Evolutionary conservation across 495 filamentous ascomycete species (phyloP).

Genomic region (Penicillium chermesinum): DNA sequence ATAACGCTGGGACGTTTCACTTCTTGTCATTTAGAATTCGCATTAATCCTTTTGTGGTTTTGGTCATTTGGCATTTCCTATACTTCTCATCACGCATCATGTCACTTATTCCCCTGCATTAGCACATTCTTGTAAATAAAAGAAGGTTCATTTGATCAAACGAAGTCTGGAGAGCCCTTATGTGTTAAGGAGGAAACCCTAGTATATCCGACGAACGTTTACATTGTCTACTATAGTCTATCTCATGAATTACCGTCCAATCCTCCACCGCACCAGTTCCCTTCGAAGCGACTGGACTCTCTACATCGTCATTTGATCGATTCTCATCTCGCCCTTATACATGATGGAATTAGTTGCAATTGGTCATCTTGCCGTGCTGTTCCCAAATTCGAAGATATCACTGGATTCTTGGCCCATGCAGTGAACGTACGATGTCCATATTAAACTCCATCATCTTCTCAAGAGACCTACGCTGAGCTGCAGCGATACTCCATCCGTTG

Average conservation of each 20-base stretch:
- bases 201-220: constrained; percentile 19
- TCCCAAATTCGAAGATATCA: constrained; percentile 19
- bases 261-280: constrained; percentile 25
- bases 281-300: constrained; percentile 23
- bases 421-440: constrained; percentile 19
- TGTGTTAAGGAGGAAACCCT: constrained; percentile 11
- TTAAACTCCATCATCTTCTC: constrained; percentile 21
- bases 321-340: constrained; percentile 18
- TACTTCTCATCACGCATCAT: background rate
- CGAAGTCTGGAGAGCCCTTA: no score
- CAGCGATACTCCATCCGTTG: constrained; percentile 13
- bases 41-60: constrained; percentile 4
- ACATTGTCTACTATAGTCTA: constrained; percentile 26
- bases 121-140: background rate
- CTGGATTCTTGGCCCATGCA: constrained; percentile 25
- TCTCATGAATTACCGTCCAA: constrained; percentile 21
- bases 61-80: constrained; percentile 1
- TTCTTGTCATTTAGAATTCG: background rate
- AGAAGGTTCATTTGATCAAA: background rate
- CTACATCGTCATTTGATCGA: constrained; percentile 27
- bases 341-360: constrained; percentile 23
- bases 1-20: background rate
- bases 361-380: constrained; percentile 20
- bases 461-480: constrained; percentile 1
- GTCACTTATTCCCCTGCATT: background rate